A percentile compares a stretch with the other conserved stretches of the same genome.
Conservation (phyloP, 164 flowering plant genomes). For the Vitis riparia region DNA sequence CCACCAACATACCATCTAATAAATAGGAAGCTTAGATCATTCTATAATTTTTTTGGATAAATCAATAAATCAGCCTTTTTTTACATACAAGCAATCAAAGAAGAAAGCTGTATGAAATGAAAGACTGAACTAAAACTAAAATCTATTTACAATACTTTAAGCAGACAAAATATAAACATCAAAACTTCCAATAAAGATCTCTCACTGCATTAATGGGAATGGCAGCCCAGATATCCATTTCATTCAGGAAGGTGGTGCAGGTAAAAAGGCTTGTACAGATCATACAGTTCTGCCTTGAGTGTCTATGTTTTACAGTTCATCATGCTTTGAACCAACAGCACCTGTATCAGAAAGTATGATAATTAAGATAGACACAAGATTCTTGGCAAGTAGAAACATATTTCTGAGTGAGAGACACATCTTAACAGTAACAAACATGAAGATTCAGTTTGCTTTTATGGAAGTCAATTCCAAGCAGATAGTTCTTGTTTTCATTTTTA, state of each 20-base stretch:
- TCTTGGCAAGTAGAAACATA: background rate
- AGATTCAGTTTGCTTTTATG: too few relatives aligned
- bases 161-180: background rate
- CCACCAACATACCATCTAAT: background rate
- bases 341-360: conserved; percentile 16
- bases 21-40: too few relatives aligned
- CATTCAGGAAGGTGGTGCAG: background rate
- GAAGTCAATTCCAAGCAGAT: too few relatives aligned
- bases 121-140: background rate
- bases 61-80: background rate
- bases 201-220: background rate
- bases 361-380: background rate
- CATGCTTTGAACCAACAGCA: conserved; percentile 37
- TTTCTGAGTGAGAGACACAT: background rate
- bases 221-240: background rate
- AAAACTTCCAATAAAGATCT: background rate
- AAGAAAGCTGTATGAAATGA: background rate
- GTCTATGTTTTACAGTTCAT: conserved; percentile 44
- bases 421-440: background rate
- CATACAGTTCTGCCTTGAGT: background rate
- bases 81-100: background rate
- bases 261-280: background rate
- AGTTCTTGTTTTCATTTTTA: too few relatives aligned
- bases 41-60: background rate
- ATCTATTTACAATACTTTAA: background rate